Evolutionary conservation across 2,329 filamentous ascomycete genomes (phyloP), one percentile per base, ranked within the genome.

Genomic region (Colletotrichum sp.): DNA sequence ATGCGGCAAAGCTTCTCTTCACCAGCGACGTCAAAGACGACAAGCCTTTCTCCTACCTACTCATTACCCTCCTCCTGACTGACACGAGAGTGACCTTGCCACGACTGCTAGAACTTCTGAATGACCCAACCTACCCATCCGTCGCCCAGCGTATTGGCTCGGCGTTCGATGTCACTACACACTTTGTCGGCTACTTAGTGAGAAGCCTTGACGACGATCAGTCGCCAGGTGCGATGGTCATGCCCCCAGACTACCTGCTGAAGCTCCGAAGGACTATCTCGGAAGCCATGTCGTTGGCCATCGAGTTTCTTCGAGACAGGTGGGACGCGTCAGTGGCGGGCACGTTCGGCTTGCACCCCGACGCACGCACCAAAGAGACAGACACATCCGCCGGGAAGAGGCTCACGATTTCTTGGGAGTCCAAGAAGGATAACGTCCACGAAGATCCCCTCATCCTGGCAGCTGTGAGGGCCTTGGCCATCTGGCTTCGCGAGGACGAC

Each of bases 401-500:
- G 30, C 84, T 87, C 32, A 89, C 89, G 0, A 83, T 93, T 16
- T 86, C 89, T 1, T 94, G 92, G 92, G 91, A 93, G 72, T 88
- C 89, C 1, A 87, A 88, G 71, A 86, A 87, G 12, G 85, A 88
- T 76, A 84, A 86, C 34, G 85, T 85, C 5, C 85, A 87, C 3
- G 84, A 88, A 8, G 93, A 95, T 78, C 89, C 90, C 2, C 85
- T 94, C 9, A 86, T 93, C 3, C 86, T 93, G 3, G 89, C 92
- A 5, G 89, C 90, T 0, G 83, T 94, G 26, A 85, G 91, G 60
- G 85, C 90, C 0, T 80, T 94, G 34, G 89, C 92, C 1, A 87
- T 94, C 21, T 95, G 93, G 93, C 84, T 94, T n/a, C 87, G 91
- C 9, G 93, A 95, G 77, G 93, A 95, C 72, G 92, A 94, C 55